Evolutionary conservation across 192 early-diverging fungal species (phyloP).

Genomic region (Coemansia pectinata): DNA sequence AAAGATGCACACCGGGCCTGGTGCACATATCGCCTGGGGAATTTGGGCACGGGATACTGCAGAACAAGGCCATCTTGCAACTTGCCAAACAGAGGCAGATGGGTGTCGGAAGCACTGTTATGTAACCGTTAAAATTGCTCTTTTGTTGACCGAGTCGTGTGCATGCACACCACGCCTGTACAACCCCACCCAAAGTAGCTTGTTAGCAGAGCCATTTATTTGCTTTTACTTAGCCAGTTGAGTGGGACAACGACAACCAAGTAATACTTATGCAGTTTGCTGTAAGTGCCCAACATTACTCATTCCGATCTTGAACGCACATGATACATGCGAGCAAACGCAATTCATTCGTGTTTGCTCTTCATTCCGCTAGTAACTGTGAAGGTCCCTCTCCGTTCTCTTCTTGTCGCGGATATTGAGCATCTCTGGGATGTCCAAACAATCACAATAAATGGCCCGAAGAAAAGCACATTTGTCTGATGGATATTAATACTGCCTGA

Average conservation of each 20-base stretch:
- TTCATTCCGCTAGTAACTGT: background rate
- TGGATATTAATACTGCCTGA: background rate
- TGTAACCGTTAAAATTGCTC: background rate
- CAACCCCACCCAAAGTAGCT: background rate
- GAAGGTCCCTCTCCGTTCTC: background rate
- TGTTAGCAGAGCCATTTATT: background rate
- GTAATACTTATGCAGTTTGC: background rate
- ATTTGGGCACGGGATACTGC: conserved; percentile 1
- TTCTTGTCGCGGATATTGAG: background rate
- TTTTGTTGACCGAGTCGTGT: background rate
- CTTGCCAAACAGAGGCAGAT: background rate
- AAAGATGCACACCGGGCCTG: conserved; percentile 2
- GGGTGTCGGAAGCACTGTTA: background rate
- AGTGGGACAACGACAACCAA: background rate
- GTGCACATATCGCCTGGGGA: background rate
- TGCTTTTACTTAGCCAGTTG: background rate
- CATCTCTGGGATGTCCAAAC: background rate
- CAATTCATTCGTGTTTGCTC: background rate
- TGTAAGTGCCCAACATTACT: background rate
- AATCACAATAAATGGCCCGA: background rate
- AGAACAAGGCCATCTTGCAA: background rate
- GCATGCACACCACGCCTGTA: background rate
- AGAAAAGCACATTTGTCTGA: background rate
- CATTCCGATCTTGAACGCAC: background rate
- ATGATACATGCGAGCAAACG: background rate